These are phyloP conservation scores for Fimicolochytrium jonesii DNA, from an alignment of 192 early-diverging fungal genomes.

Conservation along the genomic window DNA sequence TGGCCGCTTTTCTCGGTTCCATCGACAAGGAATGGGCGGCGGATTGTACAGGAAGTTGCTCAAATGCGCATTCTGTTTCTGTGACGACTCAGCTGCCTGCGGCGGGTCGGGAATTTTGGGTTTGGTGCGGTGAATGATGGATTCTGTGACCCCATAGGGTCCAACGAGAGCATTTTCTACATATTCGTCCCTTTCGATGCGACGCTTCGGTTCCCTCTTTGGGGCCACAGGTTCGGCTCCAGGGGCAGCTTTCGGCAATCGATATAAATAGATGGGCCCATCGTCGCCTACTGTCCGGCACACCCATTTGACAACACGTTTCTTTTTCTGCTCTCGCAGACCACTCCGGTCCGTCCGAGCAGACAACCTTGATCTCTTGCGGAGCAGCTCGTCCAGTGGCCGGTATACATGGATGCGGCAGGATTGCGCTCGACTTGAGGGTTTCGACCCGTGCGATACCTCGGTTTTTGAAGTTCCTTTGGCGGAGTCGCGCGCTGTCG, in stretches of 20 bases:
- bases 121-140: background rate
- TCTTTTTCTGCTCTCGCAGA: too few relatives aligned
- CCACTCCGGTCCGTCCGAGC: too few relatives aligned
- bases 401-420: too few relatives aligned
- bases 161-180: too few relatives aligned
- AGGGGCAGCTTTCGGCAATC: too few relatives aligned
- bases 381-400: too few relatives aligned
- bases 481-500: too few relatives aligned
- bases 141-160: background rate
- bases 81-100: background rate
- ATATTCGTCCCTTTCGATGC: background rate
- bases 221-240: background rate
- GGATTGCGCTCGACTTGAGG: too few relatives aligned
- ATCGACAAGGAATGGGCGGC: background rate
- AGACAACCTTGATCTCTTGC: too few relatives aligned
- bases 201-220: background rate
- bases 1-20: background rate
- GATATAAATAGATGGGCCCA: background rate
- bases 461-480: too few relatives aligned
- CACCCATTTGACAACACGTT: too few relatives aligned
- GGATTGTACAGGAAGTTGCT: background rate
- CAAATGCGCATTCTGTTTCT: background rate
- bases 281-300: background rate
- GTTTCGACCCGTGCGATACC: too few relatives aligned
- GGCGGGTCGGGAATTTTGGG: background rate